Evolutionary conservation across 805 yeast species (phyloP).

Genomic region (Lachancea nothofagi): DNA sequence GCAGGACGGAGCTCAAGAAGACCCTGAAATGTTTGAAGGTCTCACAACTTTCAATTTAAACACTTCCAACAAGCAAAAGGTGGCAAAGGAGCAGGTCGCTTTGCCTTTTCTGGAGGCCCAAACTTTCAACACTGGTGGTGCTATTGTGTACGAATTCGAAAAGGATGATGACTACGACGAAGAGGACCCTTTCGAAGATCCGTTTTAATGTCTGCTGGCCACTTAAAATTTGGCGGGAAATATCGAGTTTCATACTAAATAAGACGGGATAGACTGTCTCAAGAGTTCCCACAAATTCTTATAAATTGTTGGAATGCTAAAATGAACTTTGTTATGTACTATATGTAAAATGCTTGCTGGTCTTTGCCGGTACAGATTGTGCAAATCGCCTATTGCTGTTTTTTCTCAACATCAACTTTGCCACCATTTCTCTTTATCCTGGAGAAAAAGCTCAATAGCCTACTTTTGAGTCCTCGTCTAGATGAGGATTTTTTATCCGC

Average conservation of each 20-base stretch:
- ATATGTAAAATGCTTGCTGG: background rate
- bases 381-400: conserved; percentile 1
- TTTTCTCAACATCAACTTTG: conserved; percentile 1
- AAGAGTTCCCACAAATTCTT: no score
- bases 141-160: conserved; percentile 91
- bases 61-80: conserved; percentile 67
- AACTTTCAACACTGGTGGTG: conserved; percentile 73
- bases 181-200: conserved; percentile 97
- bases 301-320: no score
- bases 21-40: conserved; percentile 53
- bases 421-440: conserved; percentile 2
- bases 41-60: conserved; percentile 84
- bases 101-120: conserved; percentile 92
- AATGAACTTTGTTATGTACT: background rate
- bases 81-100: conserved; percentile 79
- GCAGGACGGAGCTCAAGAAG: conserved; percentile 35
- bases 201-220: conserved; percentile 48
- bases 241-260: no score
- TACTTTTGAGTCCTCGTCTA: conserved; percentile 19
- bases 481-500: conserved; percentile 34
- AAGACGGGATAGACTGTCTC: no score
- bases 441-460: conserved; percentile 16
- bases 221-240: no score
- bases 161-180: conserved; percentile 98
- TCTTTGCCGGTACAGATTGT: background rate